A percentile compares a stretch with the other conserved stretches of the same genome.
Evolutionary conservation across 169 alveolate genomes (phyloP).

Genomic region (Plasmodium reichenowi): DNA sequence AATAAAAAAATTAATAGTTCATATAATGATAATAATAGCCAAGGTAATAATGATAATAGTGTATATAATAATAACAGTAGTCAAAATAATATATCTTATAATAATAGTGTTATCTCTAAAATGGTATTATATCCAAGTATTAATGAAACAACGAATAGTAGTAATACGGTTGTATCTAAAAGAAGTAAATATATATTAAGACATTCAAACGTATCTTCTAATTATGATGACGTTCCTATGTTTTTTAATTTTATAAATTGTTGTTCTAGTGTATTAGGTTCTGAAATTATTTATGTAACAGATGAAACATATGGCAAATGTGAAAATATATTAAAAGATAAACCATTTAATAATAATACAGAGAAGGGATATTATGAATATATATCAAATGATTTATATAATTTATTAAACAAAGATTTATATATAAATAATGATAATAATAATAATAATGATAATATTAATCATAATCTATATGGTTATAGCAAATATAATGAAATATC

Average conservation of each 20-base stretch:
- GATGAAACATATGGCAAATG: constrained; percentile 77
- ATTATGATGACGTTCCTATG: constrained; percentile 54
- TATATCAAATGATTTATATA: constrained; percentile 46
- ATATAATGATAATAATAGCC: not conserved
- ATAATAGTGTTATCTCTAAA: constrained; percentile 61
- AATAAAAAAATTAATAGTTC: not conserved
- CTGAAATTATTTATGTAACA: constrained; percentile 75
- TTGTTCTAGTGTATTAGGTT: constrained; percentile 58
- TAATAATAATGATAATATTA: not conserved
- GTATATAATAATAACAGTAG: constrained; percentile 23
- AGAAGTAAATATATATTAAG: constrained; percentile 71
- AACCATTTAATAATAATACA: constrained; percentile 50
- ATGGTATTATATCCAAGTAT: constrained; percentile 41
- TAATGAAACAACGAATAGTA: constrained; percentile 72
- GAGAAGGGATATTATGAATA: constrained; percentile 75
- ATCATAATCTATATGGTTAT: not conserved
- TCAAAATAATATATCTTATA: constrained; percentile 22
- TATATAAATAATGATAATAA: not conserved
- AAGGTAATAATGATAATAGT: not conserved
- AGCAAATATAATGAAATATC: not conserved
- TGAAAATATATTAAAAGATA: constrained; percentile 75
- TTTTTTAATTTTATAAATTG: constrained; percentile 73
- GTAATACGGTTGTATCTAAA: constrained; percentile 68
- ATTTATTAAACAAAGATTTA: constrained; percentile 18
- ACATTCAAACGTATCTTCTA: constrained; percentile 55